Evolutionary conservation across 768 basidiomycete species (phyloP), one percentile per base, ranked within the genome.

Genomic region (Psilocybe cubensis): DNA sequence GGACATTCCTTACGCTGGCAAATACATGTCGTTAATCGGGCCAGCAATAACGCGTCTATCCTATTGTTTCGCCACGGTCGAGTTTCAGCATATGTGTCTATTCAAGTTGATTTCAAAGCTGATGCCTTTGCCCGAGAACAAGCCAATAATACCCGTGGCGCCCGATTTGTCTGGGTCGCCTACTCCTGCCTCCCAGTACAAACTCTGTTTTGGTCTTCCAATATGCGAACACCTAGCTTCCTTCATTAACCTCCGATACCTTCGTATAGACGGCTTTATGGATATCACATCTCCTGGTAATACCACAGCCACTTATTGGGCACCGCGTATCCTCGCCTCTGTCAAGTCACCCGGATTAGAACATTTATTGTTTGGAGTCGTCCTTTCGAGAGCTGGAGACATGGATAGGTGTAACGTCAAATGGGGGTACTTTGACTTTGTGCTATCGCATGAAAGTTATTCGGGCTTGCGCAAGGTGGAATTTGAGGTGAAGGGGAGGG

Each of bases 391-490:
- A 24, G 53, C 54, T 25, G 62, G 52, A 5, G 52, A 54, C 11
- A 27, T 63, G n/a, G 58, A 60, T 23, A 21, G 29, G n/a, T 55
- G 40, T 27, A 44, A 41, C n/a, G 35, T 63, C 33, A 52, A 60
- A 10, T 63, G 62, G 62, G 21, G 29, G 5, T 63, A 54, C 40
- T 42, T 63, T 14, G 62, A 63, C 40, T 24, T 33, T 18, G 52
- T 59, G 12, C 42, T 63, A 5, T 41, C 52, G 6, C 54, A 48
- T n/a, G 49, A 51, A 12, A 21, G n/a, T 17, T 63, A 58, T 31
- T 17, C 24, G 8, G 18, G 23, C 18, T 29, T 63, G 52, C 21
- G 35, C 3, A 33, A 12, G 3, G 29, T 63, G 18, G 44, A 51
- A 3, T 60, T 63, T 21, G 25, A 50, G 17, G 53, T 60, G 12